A percentile compares a stretch with the other conserved stretches of the same genome.
phyloP scores from a whole-genome alignment of 148 eudicot species.

The Amaranthus palmeri region DNA sequence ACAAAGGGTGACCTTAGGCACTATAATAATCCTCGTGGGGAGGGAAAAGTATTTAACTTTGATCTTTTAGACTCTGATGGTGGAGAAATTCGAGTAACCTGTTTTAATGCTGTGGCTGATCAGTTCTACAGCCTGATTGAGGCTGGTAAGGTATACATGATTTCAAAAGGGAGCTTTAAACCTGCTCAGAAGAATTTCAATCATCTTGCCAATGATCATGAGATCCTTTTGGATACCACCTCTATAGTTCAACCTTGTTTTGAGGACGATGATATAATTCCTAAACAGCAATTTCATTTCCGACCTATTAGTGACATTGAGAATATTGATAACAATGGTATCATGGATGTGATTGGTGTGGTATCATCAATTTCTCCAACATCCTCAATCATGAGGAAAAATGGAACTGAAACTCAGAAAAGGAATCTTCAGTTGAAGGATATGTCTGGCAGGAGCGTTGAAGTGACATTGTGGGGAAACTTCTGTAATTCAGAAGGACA shows the following conservation, averaged over 20 bases:
- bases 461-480: slow-evolving; percentile 86
- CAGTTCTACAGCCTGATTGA: slow-evolving; percentile 68
- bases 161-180: slow-evolving; percentile 73
- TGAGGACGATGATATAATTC: slow-evolving; percentile 69
- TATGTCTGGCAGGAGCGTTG: slow-evolving; percentile 83
- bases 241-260: slow-evolving; percentile 70
- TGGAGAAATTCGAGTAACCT: slow-evolving; percentile 86
- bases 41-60: slow-evolving; percentile 87
- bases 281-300: slow-evolving; percentile 73
- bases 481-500: slow-evolving; percentile 84
- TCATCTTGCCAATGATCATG: slow-evolving; percentile 77
- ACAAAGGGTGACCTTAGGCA: slow-evolving; percentile 67
- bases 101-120: slow-evolving; percentile 91
- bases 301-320: slow-evolving; percentile 71
- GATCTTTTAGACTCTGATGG: slow-evolving; percentile 94
- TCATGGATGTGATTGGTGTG: slow-evolving; percentile 81
- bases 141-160: slow-evolving; percentile 64
- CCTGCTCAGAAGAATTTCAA: slow-evolving; percentile 80
- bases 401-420: slow-evolving; percentile 76
- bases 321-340: slow-evolving; percentile 44
- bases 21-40: slow-evolving; percentile 70
- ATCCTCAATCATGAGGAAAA: slow-evolving; percentile 67
- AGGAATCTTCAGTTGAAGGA: slow-evolving; percentile 77
- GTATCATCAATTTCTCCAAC: slow-evolving; percentile 69
- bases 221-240: slow-evolving; percentile 57